phyloP scores from a whole-genome alignment of 176 grass and related monocot genomes.

The Bromus sterilis region DNA sequence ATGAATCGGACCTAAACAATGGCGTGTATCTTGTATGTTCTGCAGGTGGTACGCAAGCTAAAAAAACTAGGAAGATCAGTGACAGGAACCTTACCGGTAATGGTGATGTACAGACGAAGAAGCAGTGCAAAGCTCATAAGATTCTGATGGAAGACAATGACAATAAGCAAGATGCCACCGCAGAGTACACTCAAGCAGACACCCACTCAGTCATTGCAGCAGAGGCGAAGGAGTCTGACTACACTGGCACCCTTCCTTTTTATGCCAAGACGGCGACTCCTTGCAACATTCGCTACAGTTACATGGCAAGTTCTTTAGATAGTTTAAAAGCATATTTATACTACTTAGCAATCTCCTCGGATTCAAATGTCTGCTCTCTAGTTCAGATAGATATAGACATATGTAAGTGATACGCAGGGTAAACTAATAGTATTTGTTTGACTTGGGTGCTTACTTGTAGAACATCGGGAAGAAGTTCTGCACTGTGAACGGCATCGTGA shows the following conservation, averaged over 20 bases:
- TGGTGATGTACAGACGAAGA: background rate
- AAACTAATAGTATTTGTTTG: background rate
- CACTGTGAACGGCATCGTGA: background rate
- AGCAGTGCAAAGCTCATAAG: background rate
- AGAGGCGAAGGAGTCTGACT: background rate
- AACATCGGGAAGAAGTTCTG: slow-evolving; percentile 10
- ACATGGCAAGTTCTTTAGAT: background rate
- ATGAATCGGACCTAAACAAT: background rate
- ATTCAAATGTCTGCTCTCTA: background rate
- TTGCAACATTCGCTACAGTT: slow-evolving; percentile 15
- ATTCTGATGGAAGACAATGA: background rate
- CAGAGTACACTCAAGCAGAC: background rate
- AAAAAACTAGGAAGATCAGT: background rate
- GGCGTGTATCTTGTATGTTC: background rate
- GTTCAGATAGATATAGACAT: background rate
- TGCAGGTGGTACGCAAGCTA: background rate
- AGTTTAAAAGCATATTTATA: background rate
- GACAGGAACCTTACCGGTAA: background rate
- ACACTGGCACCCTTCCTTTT: background rate
- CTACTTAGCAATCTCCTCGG: no score
- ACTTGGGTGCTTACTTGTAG: background rate
- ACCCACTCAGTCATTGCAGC: background rate
- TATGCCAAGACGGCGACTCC: background rate
- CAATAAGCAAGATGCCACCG: background rate
- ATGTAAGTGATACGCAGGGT: no score